These are phyloP conservation scores for Sclerotinia borealis DNA, from an alignment of 2,329 filamentous ascomycete species.

Conservation along the genomic window DNA sequence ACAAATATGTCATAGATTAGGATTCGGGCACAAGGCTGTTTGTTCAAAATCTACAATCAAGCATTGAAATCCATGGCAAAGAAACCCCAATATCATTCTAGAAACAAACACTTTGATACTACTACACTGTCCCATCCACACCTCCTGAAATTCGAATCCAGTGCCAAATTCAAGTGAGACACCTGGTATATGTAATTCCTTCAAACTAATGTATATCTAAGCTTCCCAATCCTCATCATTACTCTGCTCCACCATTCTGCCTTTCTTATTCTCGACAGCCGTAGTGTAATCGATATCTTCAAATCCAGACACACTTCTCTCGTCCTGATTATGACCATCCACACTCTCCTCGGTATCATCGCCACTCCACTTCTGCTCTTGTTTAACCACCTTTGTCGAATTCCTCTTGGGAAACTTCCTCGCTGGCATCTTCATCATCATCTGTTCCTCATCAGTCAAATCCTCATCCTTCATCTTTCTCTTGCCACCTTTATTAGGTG, in stretches of 20 bases:
- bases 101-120: neutral
- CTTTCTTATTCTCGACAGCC: neutral
- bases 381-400: neutral
- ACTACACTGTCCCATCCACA: neutral
- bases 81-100: neutral
- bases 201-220: neutral
- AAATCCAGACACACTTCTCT: neutral
- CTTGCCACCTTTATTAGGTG: neutral
- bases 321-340: neutral
- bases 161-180: neutral
- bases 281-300: neutral
- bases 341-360: neutral
- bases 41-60: neutral
- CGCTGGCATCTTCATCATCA: neutral
- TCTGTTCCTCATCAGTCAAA: neutral
- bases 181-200: too few relatives aligned
- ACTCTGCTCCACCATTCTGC: accelerated
- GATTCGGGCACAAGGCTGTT: neutral
- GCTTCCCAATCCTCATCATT: neutral
- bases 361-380: neutral
- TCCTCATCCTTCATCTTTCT: neutral
- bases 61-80: too few relatives aligned
- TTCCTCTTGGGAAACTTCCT: neutral
- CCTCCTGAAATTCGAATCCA: neutral
- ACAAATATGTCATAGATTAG: neutral